A percentile compares a stretch with the other conserved stretches of the same genome.
Conservation (phyloP, 2,329 filamentous ascomycete species). For the Paraconiothyrium sp. region DNA sequence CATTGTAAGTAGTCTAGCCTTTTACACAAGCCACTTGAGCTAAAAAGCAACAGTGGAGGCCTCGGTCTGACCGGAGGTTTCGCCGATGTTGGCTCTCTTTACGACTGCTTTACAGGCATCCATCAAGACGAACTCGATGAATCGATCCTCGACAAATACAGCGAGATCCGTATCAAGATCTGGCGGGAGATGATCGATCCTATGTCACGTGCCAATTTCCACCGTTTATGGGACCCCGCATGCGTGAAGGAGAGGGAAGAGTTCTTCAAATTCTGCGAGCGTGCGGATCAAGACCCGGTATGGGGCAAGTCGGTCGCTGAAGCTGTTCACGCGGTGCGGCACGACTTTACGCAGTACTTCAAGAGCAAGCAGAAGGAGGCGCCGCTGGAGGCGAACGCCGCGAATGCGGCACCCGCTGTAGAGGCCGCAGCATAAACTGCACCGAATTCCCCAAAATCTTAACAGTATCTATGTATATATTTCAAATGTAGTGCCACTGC, state of each 20-base stretch:
- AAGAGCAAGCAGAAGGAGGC: conserved; percentile 38
- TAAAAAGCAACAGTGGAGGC: conserved; percentile 56
- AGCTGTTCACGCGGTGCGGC: conserved; percentile 38
- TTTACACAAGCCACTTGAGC: neutral
- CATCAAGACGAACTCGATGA: conserved; percentile 46
- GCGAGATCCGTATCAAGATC: conserved; percentile 43
- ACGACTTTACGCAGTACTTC: conserved; percentile 50
- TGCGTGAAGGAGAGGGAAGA: conserved; percentile 39
- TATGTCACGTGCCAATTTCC: conserved; percentile 53
- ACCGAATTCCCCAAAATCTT: neutral
- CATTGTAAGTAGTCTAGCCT: conserved; percentile 46
- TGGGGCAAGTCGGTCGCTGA: conserved; percentile 40
- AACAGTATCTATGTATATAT: conserved; percentile 4
- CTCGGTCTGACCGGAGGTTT: conserved; percentile 71
- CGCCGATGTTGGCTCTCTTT: conserved; percentile 70
- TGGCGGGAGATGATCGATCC: conserved; percentile 49
- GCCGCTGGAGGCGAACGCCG: conserved; percentile 24
- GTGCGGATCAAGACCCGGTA: conserved; percentile 39
- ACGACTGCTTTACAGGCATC: conserved; percentile 63
- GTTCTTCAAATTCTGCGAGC: conserved; percentile 46
- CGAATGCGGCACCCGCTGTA: conserved; percentile 15
- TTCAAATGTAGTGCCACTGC: neutral
- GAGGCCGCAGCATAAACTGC: neutral
- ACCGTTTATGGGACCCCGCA: conserved; percentile 45
- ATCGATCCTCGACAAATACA: conserved; percentile 47